Evolutionary conservation across 108 stramenopile species (phyloP), one percentile per base, ranked within the genome.

Genomic region (Cyclotella choctawhatcheeana): DNA sequence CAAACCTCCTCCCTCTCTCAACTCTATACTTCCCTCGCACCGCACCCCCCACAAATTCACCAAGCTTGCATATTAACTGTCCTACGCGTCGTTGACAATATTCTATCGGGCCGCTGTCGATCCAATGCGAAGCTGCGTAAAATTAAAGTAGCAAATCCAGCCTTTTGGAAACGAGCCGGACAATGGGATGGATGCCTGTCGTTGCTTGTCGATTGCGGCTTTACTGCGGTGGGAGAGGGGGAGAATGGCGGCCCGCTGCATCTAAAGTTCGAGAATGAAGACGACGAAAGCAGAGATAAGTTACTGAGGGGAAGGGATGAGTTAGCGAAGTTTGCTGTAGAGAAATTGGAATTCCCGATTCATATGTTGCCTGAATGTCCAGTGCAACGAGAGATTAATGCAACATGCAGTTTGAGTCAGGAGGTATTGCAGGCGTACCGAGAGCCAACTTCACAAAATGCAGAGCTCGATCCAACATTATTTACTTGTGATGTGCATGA

Each of bases 61-160:
- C 50, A 64, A 34, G 44, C 55, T 22, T 84, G 83, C 69, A 63
- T 81, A 32, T 2, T 77, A n/a, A 84, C 83, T 2, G 58, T 84
- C 31, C 56, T 71, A 2, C 70, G 76, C 14, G 53, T 84, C 21
- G 50, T 84, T 31, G 84, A 84, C 62, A 85, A 85, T 35, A 79
- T 82, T 47, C 64, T 82, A 12, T 20, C 31, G 20, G 81, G 82
- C 30, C 64, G 58, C 44, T 21, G 62, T 4, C 27, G 56, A 12
- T 37, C 40, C 27, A 81, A 82, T 58, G 44, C 58, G 0, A 82
- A 82, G 64, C 44, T 77, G 13, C 56, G 84, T 10, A 79, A 70
- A 40, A 73, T 85, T 13, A 85, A 85, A 62, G 48, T 79, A 13
- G n/a, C 40, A 21, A 82, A 82, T 66, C 44, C 71, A 20, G 61